Conservation (phyloP, 352 stramenopile genomes). For the Phytophthora megakarya region DNA sequence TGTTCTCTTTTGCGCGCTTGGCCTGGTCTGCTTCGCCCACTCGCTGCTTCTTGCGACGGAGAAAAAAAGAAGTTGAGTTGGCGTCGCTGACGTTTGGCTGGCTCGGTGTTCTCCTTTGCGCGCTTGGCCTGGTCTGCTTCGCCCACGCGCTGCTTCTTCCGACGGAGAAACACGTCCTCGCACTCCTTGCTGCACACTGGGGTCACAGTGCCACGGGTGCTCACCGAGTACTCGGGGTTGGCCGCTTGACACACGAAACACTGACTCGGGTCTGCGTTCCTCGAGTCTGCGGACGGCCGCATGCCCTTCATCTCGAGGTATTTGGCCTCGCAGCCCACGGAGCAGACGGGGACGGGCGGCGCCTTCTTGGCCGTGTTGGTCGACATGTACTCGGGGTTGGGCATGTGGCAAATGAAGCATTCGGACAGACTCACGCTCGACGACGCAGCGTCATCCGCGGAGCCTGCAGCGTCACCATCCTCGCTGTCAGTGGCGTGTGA, state of each 20-base stretch:
- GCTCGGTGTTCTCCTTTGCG: conserved; percentile 42
- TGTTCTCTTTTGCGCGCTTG: conserved; percentile 48
- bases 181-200: conserved; percentile 74
- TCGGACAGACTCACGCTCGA: conserved; percentile 34
- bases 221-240: conserved; percentile 72
- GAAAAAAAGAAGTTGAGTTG: too few relatives aligned
- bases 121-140: conserved; percentile 31
- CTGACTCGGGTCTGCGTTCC: conserved; percentile 33
- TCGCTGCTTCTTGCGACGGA: conserved; percentile 48
- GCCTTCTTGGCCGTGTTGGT: conserved; percentile 61
- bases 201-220: conserved; percentile 56
- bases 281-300: conserved; percentile 35
- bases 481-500: conserved; percentile 48
- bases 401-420: conserved; percentile 64
- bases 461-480: conserved; percentile 39
- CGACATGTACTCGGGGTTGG: conserved; percentile 70
- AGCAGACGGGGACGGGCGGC: conserved; percentile 65
- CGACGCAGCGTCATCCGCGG: conserved; percentile 25
- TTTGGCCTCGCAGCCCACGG: conserved; percentile 53
- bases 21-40: conserved; percentile 13
- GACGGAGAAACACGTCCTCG: conserved; percentile 53
- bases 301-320: conserved; percentile 64
- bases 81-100: conserved; percentile 51
- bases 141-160: conserved; percentile 46
- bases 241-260: conserved; percentile 70